Conservation (phyloP, 2,329 filamentous ascomycete genomes). For the Fusarium sp. region DNA sequence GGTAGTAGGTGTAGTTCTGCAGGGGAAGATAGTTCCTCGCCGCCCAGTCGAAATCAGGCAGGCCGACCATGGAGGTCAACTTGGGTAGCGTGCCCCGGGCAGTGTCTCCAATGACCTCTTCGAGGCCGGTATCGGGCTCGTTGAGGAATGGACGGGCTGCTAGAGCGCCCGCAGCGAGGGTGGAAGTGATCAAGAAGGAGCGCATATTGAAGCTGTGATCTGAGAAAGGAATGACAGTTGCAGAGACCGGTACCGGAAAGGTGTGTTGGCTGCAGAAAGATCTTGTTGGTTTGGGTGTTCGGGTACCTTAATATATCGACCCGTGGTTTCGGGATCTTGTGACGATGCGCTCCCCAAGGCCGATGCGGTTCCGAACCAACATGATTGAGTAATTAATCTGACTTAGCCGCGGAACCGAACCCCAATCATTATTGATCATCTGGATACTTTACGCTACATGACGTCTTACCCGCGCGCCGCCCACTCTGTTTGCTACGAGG, state of each 20-base stretch:
- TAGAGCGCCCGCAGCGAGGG: slow-evolving; percentile 45
- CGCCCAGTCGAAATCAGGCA: slow-evolving; percentile 64
- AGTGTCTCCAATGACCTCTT: slow-evolving; percentile 48
- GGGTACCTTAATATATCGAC: neutral
- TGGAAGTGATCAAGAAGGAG: slow-evolving; percentile 13
- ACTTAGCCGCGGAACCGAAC: neutral
- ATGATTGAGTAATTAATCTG: neutral
- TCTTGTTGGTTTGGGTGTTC: neutral
- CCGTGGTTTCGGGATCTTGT: neutral
- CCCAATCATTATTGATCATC: neutral
- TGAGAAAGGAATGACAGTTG: neutral
- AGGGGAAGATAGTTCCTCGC: slow-evolving; percentile 59
- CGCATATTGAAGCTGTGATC: slow-evolving; percentile 3
- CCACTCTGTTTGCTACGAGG: neutral
- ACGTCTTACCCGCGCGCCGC: neutral
- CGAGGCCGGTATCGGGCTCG: slow-evolving; percentile 58
- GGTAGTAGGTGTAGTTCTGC: slow-evolving; percentile 56
- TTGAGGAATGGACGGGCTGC: slow-evolving; percentile 56
- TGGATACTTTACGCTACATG: neutral
- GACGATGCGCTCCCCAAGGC: neutral
- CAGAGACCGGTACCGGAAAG: neutral
- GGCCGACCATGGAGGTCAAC: slow-evolving; percentile 56
- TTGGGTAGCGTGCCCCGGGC: slow-evolving; percentile 51
- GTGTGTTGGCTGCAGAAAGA: neutral
- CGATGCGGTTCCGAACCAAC: neutral